Conservation (phyloP, 495 filamentous ascomycete species). For the Chaetomium fimeti region DNA sequence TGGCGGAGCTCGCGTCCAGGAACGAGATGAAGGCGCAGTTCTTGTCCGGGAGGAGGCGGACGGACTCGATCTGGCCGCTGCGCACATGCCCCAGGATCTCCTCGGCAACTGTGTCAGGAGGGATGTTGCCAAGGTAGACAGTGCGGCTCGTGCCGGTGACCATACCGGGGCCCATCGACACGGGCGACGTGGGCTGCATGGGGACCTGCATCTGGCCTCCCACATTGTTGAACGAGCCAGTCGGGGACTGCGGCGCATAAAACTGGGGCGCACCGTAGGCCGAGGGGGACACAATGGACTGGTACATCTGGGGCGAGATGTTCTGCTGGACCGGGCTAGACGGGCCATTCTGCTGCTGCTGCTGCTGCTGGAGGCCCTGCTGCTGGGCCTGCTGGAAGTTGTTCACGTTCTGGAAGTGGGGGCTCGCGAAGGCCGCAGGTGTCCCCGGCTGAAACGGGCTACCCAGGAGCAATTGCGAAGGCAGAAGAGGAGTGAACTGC, state of each 20-base stretch:
- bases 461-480: slow-evolving; percentile 89
- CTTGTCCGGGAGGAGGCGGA: slow-evolving; percentile 93
- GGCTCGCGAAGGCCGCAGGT: slow-evolving; percentile 81
- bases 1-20: slow-evolving; percentile 92
- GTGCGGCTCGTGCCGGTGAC: slow-evolving; percentile 91
- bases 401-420: slow-evolving; percentile 83
- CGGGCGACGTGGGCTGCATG: slow-evolving; percentile 60
- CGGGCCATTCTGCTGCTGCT: slow-evolving; percentile 54
- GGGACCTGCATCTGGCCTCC: slow-evolving; percentile 54
- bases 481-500: slow-evolving; percentile 95
- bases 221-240: slow-evolving; percentile 65
- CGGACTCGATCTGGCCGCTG: slow-evolving; percentile 97
- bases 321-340: slow-evolving; percentile 51
- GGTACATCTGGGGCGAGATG: slow-evolving; percentile 72
- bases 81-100: slow-evolving; percentile 96
- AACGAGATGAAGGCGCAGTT: slow-evolving; percentile 99
- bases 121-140: slow-evolving; percentile 96
- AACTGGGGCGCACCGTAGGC: slow-evolving; percentile 71
- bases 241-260: slow-evolving; percentile 83
- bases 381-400: slow-evolving; percentile 69
- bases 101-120: slow-evolving; percentile 95
- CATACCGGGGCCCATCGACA: slow-evolving; percentile 71
- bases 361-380: slow-evolving; percentile 52
- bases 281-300: slow-evolving; percentile 73
- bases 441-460: slow-evolving; percentile 96